Evolutionary conservation across 139 green algal species (phyloP), one percentile per base, ranked within the genome.

Genomic region (Closterium sp.): DNA sequence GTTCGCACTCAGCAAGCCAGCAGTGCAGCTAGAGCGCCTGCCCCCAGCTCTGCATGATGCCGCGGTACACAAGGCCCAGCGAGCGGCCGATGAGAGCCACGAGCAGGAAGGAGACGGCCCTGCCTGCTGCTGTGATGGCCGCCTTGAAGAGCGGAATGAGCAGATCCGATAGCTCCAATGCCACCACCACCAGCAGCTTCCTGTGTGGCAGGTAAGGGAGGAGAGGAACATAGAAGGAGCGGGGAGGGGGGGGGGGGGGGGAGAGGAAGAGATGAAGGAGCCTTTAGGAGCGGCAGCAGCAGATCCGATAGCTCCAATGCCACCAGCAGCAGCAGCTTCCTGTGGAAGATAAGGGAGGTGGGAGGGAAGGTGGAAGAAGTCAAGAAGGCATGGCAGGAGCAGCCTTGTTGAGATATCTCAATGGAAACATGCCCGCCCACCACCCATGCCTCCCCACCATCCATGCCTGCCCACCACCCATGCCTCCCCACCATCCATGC

Each of bases 31-130:
- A 73, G 50, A 24, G 50, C 1, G 50, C 50, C 50, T 73, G 13
- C 1, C 50, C 50, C 50, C 50, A 73, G 31, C 90, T 92, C 89
- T 96, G 91, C 50, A 87, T 86, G 4, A 97, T 84, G 9, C 95
- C 95, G 4, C 93, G 92, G 34, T 92, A 95, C 4, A 97, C 86
- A 0, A 97, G 95, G 0, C 95, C 96, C 34, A 97, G 92, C 0
- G 93, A 92, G 19, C 94, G 92, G 5, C 96, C 96, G 29, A 97
- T 96, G 70, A 96, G 45, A 17, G 70, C 38, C 4, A 96, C 94
- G 9, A 97, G 91, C 31, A 97, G 92, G 93, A 95, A 96, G 50
- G 91, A 95, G 7, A 95, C 50, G 4, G 91, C 93, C 4, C 70
- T 50, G 31, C 93, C 88, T 17, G 93, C 70, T 2, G 88, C 87